Base-by-base conservation (phyloP, 305 asterid genomes). In the Solanum hybrid region DNA sequence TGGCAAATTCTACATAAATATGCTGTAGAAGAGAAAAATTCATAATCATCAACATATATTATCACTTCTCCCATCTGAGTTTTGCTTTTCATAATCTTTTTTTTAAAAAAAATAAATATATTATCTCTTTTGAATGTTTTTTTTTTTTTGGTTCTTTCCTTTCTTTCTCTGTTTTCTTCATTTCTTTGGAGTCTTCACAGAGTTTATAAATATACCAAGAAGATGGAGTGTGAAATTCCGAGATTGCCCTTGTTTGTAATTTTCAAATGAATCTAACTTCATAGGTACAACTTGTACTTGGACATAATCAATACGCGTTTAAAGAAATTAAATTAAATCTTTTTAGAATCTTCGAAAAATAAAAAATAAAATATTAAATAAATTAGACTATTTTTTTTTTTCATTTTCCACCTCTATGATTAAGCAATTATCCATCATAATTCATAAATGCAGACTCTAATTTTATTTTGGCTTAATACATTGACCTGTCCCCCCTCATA, bases 1-100 rank as follows among this genome's bases (percentile, higher is more conserved):
- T 96, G 98, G 93, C 99, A 97, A 74, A 97, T 96, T 94, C 99
- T 95, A 91, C 99, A 97, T 6, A 96, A 89, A 14, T 89, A 90
- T 61, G 88, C 42, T 57, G 91, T 14, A 6, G 87, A 61, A 51
- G 90, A 80, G 5, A 64, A 71, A 34, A 34, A 92, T 88, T 36
- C 90, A 86, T 67, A 84, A 87, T 95, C 97, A 90, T 95, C 96
- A 9, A 95, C 90, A 24, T 33, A 86, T 12, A 96, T 85, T 33
- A 92, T 90, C 24, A 92, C 89, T 11, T 95, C 97, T 42, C 93
- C 93, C 98, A 95, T 97, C 29, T 28, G 22, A 3, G 18, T 69
- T 86, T 89, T 86, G 11, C 12, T 76, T 35, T 71, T 85, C 57
- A 61, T 24, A 33, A 16, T 18, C 51, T 89, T 7, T 46, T 39